These are phyloP conservation scores for Penicillium sp. DNA, from an alignment of 2,329 filamentous ascomycete genomes.

Conservation along the genomic window DNA sequence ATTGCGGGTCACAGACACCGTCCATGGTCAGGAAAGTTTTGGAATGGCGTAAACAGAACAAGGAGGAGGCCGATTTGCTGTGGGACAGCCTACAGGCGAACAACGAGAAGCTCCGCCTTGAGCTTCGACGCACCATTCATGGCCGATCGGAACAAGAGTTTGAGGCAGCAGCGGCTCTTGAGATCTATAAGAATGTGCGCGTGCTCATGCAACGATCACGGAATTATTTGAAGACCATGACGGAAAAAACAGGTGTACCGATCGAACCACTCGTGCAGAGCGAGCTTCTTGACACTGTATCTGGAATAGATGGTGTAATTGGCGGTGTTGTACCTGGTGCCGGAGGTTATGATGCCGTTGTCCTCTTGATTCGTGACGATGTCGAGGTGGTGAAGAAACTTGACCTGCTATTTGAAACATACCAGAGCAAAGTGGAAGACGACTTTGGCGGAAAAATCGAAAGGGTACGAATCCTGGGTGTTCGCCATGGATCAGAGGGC, in stretches of 20 bases:
- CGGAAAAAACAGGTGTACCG: slow-evolving; percentile 67
- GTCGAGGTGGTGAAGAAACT: slow-evolving; percentile 59
- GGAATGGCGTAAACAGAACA: slow-evolving; percentile 67
- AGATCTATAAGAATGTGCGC: slow-evolving; percentile 52
- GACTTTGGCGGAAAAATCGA: slow-evolving; percentile 45
- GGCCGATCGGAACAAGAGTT: slow-evolving; percentile 36
- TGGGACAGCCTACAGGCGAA: slow-evolving; percentile 71
- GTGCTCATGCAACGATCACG: slow-evolving; percentile 50
- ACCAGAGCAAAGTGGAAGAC: slow-evolving; percentile 51
- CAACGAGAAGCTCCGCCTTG: slow-evolving; percentile 67
- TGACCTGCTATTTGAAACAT: slow-evolving; percentile 60
- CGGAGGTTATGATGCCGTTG: slow-evolving; percentile 87
- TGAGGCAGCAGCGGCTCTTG: slow-evolving; percentile 18
- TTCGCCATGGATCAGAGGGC: slow-evolving; percentile 45
- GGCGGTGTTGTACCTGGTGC: slow-evolving; percentile 92
- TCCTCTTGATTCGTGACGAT: slow-evolving; percentile 72
- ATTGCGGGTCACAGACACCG: slow-evolving; percentile 88
- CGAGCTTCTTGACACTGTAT: slow-evolving; percentile 72
- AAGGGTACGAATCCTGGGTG: slow-evolving; percentile 42
- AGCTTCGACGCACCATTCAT: slow-evolving; percentile 55
- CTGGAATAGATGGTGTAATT: slow-evolving; percentile 69
- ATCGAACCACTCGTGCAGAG: slow-evolving; percentile 89
- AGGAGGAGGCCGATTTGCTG: slow-evolving; percentile 60
- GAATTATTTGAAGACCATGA: slow-evolving; percentile 70
- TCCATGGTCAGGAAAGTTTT: slow-evolving; percentile 94